Base-by-base conservation (phyloP, 352 stramenopile genomes). In the Phytophthora vignae region DNA sequence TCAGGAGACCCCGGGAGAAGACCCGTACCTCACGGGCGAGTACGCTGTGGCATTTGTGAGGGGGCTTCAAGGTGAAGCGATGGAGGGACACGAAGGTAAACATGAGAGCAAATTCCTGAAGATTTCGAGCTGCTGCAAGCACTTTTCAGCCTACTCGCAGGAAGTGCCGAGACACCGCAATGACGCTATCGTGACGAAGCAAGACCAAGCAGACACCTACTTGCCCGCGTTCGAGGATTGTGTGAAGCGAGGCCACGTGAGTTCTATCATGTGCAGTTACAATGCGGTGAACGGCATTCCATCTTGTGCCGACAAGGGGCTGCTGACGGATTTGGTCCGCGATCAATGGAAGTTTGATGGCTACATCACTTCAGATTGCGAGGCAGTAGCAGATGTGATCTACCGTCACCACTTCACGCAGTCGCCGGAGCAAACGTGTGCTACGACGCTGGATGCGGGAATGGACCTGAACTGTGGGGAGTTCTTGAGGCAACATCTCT, bases 241-340 rank as follows among this genome's bases (percentile, higher is more conserved):
- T 71, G 81, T 98, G 14, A 87, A 69, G 67, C 83, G 90, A 22
- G 93, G 81, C 17, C 72, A 84, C 52, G 92, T 89, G 33, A 96
- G 78, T 54, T 84, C 86, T 10, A 71, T 98, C 48, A 99, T 99
- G 96, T 99, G 96, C 77, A 96, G 85, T 56, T 99, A 99, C 79
- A 99, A 99, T 64, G 86, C 90, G 12, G 83, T 99, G 29, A 98
- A 98, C 73, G 93, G 94, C 5, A 77, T 97, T 19, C 96, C 96
- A 1, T 78, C 90, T 14, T 99, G 96, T 74, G 90, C 94, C 6
- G 93, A 98, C 71, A 74, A 78, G n/a, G 67, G 79, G 5, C 69
- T 99, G 1, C 64, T 99, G 31, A 92, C 87, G 0, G 79, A 82
- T 25, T 36, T 92, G 7, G 73, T 97, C n/a, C 84, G 95, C n/a